A percentile compares a stretch with the other conserved stretches of the same genome.
phyloP scores from a whole-genome alignment of 306 rosid species.

The Alnus rubra region DNA sequence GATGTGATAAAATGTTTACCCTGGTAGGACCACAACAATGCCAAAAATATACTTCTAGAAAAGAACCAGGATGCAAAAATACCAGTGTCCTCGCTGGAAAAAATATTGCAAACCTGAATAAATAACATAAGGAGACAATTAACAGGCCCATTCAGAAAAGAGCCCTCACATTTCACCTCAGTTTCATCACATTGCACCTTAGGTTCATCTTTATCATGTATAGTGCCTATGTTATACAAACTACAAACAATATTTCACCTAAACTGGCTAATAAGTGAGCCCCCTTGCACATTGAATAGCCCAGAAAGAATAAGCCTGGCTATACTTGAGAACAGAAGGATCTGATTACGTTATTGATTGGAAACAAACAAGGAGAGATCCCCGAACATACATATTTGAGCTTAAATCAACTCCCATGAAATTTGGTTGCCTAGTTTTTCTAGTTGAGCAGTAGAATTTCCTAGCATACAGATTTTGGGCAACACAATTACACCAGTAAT shows the following conservation, averaged over 20 bases:
- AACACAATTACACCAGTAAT: not conserved
- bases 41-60: slow-evolving; percentile 76
- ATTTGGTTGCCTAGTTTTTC: not conserved
- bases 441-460: not conserved
- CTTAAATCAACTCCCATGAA: slow-evolving; percentile 8
- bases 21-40: slow-evolving; percentile 69
- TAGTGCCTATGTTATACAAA: no score
- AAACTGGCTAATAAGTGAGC: not conserved
- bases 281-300: not conserved
- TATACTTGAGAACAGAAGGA: not conserved
- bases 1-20: slow-evolving; percentile 38
- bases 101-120: slow-evolving; percentile 77
- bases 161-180: not conserved
- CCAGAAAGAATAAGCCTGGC: not conserved
- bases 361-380: not conserved
- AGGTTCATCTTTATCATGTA: not conserved
- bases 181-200: no score
- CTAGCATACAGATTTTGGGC: slow-evolving; percentile 3
- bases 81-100: slow-evolving; percentile 74
- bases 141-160: not conserved
- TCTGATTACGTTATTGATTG: not conserved
- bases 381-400: not conserved
- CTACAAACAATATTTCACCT: not conserved
- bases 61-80: slow-evolving; percentile 56
- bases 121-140: not conserved